Conservation (phyloP, 441 rosid species). For the Euphorbia celastroides region DNA sequence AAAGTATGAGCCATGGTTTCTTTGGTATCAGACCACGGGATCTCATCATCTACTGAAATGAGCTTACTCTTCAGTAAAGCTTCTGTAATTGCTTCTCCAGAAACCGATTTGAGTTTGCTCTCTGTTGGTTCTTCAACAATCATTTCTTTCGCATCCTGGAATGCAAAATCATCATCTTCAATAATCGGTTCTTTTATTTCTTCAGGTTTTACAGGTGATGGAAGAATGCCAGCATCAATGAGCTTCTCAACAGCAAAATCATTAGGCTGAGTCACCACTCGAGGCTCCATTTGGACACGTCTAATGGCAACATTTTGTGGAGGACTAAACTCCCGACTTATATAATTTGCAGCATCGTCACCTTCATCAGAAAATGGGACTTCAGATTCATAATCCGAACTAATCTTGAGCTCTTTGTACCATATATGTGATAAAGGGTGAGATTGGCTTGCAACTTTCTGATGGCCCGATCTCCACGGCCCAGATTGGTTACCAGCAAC, state of each 20-base stretch:
- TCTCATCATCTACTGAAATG: conserved; percentile 15
- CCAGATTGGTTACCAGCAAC: conserved; percentile 17
- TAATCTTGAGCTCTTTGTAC: conserved; percentile 57
- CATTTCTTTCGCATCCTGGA: conserved; percentile 14
- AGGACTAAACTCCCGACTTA: conserved; percentile 19
- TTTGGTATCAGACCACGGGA: conserved; percentile 14
- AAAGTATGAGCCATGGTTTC: conserved; percentile 14
- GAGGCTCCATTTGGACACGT: conserved; percentile 28
- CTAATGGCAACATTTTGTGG: conserved; percentile 28
- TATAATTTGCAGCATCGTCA: conserved; percentile 18
- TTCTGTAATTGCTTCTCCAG: conserved; percentile 24
- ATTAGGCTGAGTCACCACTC: conserved; percentile 24
- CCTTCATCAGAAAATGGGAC: conserved; percentile 32
- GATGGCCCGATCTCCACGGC: conserved; percentile 21
- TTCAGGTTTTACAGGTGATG: conserved; percentile 15
- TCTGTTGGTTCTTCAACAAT: conserved; percentile 23
- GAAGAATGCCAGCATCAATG: conserved; percentile 41
- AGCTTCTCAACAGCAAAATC: conserved; percentile 38
- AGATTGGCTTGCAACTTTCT: conserved; percentile 20
- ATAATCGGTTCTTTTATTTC: conserved; percentile 14
- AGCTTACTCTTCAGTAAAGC: conserved; percentile 22
- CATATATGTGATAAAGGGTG: conserved; percentile 52
- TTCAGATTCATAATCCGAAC: conserved; percentile 61
- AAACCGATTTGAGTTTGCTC: conserved; percentile 14
- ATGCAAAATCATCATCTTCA: conserved; percentile 16